These are phyloP conservation scores for Suillus hirtellus DNA, from an alignment of 768 basidiomycete genomes.

Conservation along the genomic window DNA sequence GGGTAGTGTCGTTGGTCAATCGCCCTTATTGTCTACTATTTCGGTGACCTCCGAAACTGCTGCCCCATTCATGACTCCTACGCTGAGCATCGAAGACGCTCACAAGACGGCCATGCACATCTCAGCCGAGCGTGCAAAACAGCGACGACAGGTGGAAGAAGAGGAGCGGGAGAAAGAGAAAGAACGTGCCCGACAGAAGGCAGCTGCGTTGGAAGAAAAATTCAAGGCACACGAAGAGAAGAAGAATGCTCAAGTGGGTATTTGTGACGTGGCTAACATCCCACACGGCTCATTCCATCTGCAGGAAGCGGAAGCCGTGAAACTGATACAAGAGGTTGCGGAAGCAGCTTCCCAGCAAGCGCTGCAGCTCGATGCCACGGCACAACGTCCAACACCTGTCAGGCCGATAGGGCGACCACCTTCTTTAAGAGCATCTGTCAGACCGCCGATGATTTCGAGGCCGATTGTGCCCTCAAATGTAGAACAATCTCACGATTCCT, in stretches of 20 bases:
- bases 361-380: constrained; percentile 12
- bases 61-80: constrained; percentile 25
- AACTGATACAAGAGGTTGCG: constrained; percentile 50
- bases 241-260: constrained; percentile 23
- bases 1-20: constrained; percentile 36
- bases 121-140: constrained; percentile 81
- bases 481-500: constrained; percentile 26
- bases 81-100: constrained; percentile 59
- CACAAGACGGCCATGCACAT: constrained; percentile 79
- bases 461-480: constrained; percentile 17
- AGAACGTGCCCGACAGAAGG: constrained; percentile 81
- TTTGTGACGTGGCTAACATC: constrained; percentile 12
- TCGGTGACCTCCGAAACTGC: constrained; percentile 40
- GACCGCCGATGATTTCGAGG: constrained; percentile 22
- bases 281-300: constrained; percentile 17
- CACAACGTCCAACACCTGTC: constrained; percentile 12
- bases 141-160: constrained; percentile 80
- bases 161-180: constrained; percentile 77
- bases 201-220: constrained; percentile 69
- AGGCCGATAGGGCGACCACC: constrained; percentile 33
- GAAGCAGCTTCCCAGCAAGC: constrained; percentile 36
- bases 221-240: constrained; percentile 42
- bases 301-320: constrained; percentile 40
- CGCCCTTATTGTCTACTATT: constrained; percentile 44
- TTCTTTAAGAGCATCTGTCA: constrained; percentile 32